Evolutionary conservation across 345 rosid species (phyloP), one percentile per base, ranked within the genome.

Genomic region (Cardamine chenopodiifolia): DNA sequence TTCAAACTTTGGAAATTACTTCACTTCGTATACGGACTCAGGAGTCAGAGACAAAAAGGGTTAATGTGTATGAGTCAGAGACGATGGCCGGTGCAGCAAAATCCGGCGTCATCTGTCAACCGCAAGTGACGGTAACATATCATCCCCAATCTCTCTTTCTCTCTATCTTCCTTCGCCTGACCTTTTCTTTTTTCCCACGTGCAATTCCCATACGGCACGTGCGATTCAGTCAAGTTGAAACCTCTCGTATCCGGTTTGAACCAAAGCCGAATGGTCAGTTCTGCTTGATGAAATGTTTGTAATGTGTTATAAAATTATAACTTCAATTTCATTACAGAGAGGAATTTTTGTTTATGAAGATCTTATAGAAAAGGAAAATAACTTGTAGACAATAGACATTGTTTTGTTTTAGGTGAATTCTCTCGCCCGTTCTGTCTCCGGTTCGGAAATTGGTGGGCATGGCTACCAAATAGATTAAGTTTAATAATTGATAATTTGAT

Each of bases 81-180:
- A 67, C 14, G 68, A 44, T 37, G 69, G 40, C 74, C 74, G 74
- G 79, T 68, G 74, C 53, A 53, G 70, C 20, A 76, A 45, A 54
- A 26, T 54, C 79, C 79, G 75, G 70, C 74, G 74, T 52, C 70
- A 18, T 69, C 17, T 52, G 57, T 68, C 34, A 75, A 75, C 74
- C 74, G 70, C 70, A 42, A 69, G 75, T 76, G 79, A 76, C 70
- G 70, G 23, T 52, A 76, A 11, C 49, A 44, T 17, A 75, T 22
- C 53, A n/a, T n/a, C 20, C 40, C 44, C 17, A 58, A 23, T 49
- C 54, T 67, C 67, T 59, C 23, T 71, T 28, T 45, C 48, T 40
- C 20, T 55, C 19, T 40, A 19, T 47, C 64, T 50, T 44, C 56
- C 39, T 25, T 71, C 49, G 56, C 28, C 25, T 29, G 29, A 32